Conservation (phyloP, 164 flowering plant species). For the Stephania cephalantha region DNA sequence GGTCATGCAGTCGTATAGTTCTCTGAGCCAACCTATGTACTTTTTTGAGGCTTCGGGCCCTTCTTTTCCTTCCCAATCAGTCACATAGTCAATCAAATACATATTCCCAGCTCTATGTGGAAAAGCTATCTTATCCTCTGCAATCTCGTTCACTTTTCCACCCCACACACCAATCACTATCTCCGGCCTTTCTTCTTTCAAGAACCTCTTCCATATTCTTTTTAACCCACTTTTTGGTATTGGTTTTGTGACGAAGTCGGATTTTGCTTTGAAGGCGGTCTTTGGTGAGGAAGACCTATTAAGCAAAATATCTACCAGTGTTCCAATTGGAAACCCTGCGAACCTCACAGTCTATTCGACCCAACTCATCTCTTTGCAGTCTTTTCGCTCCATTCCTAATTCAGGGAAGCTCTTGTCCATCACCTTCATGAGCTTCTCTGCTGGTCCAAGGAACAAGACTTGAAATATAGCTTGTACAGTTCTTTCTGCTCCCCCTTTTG, state of each 20-base stretch:
- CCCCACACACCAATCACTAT: slow-evolving; percentile 14
- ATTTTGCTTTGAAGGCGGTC: slow-evolving; percentile 6
- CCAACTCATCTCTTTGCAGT: slow-evolving; percentile 12
- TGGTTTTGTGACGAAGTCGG: neutral
- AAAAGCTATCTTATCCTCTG: slow-evolving; percentile 15
- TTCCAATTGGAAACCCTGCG: neutral
- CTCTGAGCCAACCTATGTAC: slow-evolving; percentile 18
- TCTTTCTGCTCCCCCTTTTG: neutral
- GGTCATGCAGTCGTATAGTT: slow-evolving; percentile 11
- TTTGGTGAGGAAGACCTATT: neutral
- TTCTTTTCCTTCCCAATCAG: slow-evolving; percentile 8
- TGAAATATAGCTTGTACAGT: neutral
- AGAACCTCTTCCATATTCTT: slow-evolving; percentile 12
- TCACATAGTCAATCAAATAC: neutral
- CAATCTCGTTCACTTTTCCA: slow-evolving; percentile 23
- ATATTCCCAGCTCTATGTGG: slow-evolving; percentile 20
- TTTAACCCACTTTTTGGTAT: slow-evolving; percentile 8
- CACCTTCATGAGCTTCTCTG: neutral
- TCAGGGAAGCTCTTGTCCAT: slow-evolving; percentile 8
- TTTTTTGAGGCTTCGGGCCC: neutral
- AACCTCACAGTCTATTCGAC: slow-evolving; percentile 8
- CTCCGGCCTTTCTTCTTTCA: slow-evolving; percentile 5
- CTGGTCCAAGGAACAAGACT: slow-evolving; percentile 8
- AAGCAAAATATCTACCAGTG: neutral
- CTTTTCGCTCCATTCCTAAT: slow-evolving; percentile 7